These are phyloP conservation scores for Dichomitus squalens DNA, from an alignment of 1,284 basidiomycete species.

Conservation along the genomic window DNA sequence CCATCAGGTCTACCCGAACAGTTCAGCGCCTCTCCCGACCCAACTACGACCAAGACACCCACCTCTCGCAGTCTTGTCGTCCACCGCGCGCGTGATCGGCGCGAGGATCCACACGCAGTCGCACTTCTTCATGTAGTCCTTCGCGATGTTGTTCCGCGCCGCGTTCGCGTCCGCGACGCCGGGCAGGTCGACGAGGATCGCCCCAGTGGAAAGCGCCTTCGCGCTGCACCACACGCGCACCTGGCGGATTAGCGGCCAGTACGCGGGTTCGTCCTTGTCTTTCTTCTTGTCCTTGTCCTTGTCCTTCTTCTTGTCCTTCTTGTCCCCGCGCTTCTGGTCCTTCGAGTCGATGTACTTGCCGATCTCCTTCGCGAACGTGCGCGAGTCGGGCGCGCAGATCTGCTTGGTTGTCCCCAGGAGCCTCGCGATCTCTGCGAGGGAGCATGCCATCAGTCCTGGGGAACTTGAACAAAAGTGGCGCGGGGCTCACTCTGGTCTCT, in stretches of 20 bases:
- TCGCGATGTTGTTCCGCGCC: conserved; percentile 56
- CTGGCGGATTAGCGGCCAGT: conserved; percentile 65
- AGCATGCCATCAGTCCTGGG: not conserved
- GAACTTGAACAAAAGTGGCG: not conserved
- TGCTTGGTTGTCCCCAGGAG: conserved; percentile 56
- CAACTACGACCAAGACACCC: conserved; percentile 5
- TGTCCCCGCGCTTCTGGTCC: conserved; percentile 52
- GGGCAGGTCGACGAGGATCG: conserved; percentile 61
- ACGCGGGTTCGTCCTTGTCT: conserved; percentile 41
- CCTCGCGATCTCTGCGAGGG: conserved; percentile 38
- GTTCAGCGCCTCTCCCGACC: not conserved
- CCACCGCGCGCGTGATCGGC: conserved; percentile 56
- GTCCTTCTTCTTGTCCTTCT: conserved; percentile 39
- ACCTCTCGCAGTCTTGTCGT: conserved; percentile 63
- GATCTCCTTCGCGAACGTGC: conserved; percentile 54
- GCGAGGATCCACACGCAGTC: conserved; percentile 59
- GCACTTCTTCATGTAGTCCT: conserved; percentile 63
- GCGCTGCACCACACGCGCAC: conserved; percentile 60
- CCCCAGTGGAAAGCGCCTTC: conserved; percentile 54
- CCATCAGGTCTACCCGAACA: conserved; percentile 47
- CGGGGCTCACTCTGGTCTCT: conserved; percentile 44
- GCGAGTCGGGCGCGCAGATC: conserved; percentile 52
- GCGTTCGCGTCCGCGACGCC: conserved; percentile 65
- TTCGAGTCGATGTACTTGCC: conserved; percentile 68
- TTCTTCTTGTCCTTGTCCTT: conserved; percentile 44